Evolutionary conservation across 805 yeast species (phyloP).

Genomic region (Zygosaccharomyces siamensis): DNA sequence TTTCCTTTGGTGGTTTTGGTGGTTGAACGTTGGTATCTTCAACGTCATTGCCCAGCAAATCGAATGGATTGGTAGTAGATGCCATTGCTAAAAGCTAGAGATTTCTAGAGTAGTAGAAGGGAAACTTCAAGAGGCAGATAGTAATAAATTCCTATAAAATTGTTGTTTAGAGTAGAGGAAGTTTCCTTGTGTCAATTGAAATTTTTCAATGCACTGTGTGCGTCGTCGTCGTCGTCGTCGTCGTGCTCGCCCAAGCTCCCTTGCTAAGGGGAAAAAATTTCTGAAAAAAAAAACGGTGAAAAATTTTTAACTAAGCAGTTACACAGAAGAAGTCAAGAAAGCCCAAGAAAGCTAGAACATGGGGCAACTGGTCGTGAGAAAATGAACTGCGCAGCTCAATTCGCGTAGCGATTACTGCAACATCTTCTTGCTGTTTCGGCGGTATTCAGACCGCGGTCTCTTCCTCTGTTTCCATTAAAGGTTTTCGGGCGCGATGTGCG

Average conservation of each 20-base stretch:
- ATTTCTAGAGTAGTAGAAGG: neutral
- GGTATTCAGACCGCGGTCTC: neutral
- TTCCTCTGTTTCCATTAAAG: neutral
- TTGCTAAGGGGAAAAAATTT: neutral
- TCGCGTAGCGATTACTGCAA: too few relatives aligned
- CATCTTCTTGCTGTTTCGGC: too few relatives aligned
- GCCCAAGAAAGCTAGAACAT: neutral
- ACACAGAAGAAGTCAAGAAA: too few relatives aligned
- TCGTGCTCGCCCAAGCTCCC: neutral
- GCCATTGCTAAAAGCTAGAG: slow-evolving; percentile 1
- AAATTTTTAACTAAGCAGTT: neutral
- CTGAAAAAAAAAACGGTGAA: neutral
- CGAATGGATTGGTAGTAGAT: slow-evolving; percentile 54
- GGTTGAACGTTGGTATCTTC: slow-evolving; percentile 65
- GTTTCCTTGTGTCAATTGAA: neutral
- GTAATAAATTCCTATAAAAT: neutral
- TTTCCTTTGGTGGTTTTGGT: slow-evolving; percentile 57
- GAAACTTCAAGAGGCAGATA: too few relatives aligned
- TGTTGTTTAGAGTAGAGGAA: neutral
- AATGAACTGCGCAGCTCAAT: too few relatives aligned
- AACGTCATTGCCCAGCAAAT: slow-evolving; percentile 81
- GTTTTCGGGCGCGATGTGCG: neutral
- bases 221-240: neutral
- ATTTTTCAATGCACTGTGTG: neutral
- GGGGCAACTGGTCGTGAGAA: too few relatives aligned